A percentile compares a stretch with the other conserved stretches of the same genome.
phyloP scores from a whole-genome alignment of 2,329 filamentous ascomycete species.

The Xylaria sp. region DNA sequence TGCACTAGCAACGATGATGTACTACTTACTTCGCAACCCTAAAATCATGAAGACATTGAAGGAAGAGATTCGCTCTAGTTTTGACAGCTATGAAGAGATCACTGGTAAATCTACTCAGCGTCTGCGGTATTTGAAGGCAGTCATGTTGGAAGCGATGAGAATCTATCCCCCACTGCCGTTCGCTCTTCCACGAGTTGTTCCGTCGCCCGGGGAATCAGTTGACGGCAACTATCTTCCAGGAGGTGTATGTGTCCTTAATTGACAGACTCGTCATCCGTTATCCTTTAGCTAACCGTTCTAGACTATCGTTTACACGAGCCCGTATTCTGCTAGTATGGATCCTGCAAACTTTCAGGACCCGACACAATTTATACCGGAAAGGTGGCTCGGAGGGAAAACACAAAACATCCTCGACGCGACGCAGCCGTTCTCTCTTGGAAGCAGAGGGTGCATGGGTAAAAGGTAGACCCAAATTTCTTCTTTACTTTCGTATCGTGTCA shows the following conservation, averaged over 20 bases:
- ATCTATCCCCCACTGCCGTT: constrained; percentile 39
- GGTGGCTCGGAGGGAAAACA: constrained; percentile 37
- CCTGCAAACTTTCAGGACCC: constrained; percentile 34
- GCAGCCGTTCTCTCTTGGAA: constrained; percentile 33
- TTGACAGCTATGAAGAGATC: constrained; percentile 36
- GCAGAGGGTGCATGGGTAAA: constrained; percentile 35
- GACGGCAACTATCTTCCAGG: constrained; percentile 39
- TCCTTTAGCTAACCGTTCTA: constrained; percentile 16
- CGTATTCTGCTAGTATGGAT: constrained; percentile 38
- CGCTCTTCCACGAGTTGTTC: constrained; percentile 34
- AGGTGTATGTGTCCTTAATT: constrained; percentile 33
- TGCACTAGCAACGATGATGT: constrained; percentile 30
- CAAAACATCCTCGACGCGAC: constrained; percentile 37
- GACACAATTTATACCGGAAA: constrained; percentile 35
- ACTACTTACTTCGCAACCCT: constrained; percentile 37
- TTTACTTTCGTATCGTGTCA: not conserved
- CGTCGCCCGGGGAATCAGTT: constrained; percentile 31
- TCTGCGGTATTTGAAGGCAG: constrained; percentile 35
- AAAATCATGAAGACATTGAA: constrained; percentile 23
- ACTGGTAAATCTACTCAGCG: constrained; percentile 25
- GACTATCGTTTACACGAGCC: constrained; percentile 38
- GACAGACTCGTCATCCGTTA: not conserved
- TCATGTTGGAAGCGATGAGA: constrained; percentile 36
- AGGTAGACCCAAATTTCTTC: constrained; percentile 27
- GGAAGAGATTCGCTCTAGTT: constrained; percentile 35